Evolutionary conservation across 2,329 filamentous ascomycete species (phyloP).

Genomic region (Boeremia exigua): DNA sequence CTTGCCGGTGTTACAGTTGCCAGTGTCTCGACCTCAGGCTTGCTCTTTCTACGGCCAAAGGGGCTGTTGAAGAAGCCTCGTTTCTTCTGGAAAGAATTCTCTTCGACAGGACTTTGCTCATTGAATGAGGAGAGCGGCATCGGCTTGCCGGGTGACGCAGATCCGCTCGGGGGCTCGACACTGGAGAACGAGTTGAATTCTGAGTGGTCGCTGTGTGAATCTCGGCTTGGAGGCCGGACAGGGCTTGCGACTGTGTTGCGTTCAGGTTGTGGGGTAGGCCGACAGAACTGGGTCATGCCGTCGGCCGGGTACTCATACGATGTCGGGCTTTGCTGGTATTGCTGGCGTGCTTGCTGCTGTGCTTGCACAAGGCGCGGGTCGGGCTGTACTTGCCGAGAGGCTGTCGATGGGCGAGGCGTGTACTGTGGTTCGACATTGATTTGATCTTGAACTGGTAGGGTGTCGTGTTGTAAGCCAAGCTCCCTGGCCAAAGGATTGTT

Average conservation of each 20-base stretch:
- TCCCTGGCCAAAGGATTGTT: conserved; percentile 74
- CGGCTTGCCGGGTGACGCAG: conserved; percentile 74
- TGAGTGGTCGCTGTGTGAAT: conserved; percentile 89
- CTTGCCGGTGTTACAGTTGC: conserved; percentile 47
- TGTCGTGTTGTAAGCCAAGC: conserved; percentile 61
- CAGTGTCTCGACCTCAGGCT: conserved; percentile 72
- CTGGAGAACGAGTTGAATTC: conserved; percentile 89
- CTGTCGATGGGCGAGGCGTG: conserved; percentile 12
- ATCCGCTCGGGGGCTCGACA: conserved; percentile 76
- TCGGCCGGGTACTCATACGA: conserved; percentile 93
- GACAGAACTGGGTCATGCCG: conserved; percentile 97
- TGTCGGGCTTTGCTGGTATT: conserved; percentile 63
- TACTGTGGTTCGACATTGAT: conserved; percentile 21
- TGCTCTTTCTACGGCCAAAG: conserved; percentile 87
- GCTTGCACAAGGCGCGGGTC: conserved; percentile 46
- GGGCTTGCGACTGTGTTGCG: conserved; percentile 71
- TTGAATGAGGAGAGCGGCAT: conserved; percentile 31
- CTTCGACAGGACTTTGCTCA: conserved; percentile 36
- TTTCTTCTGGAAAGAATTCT: conserved; percentile 66
- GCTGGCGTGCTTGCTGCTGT: conserved; percentile 47
- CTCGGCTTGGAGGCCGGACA: conserved; percentile 79
- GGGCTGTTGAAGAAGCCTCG: conserved; percentile 94
- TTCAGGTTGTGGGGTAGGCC: conserved; percentile 74
- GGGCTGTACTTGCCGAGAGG: conserved; percentile 35
- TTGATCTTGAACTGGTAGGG: conserved; percentile 38